Evolutionary conservation across 2,329 filamentous ascomycete genomes (phyloP), one percentile per base, ranked within the genome.

Genomic region (Penicillium sp.): DNA sequence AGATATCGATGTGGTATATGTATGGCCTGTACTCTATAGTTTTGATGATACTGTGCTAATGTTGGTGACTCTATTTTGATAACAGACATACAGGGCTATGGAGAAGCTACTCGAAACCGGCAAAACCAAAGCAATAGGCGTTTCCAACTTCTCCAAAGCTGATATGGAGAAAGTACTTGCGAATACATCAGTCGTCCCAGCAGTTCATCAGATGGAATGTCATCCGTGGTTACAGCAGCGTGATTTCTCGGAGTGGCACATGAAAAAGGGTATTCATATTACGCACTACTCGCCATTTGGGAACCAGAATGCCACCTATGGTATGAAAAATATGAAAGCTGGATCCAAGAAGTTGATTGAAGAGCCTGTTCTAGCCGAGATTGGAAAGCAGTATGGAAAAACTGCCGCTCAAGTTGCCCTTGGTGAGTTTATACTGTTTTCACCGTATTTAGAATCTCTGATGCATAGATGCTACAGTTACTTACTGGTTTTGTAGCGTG

Each of bases 231-330:
- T 84, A 14, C 79, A 80, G 58, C 81, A 84, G 60, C 66, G 66
- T 5, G 64, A 64, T 2, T 83, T 83, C 54, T 67, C 69, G n/a
- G 72, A 77, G 8, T 84, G 75, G 72, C 78, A 82, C 65, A 76
- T 76, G 51, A 60, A 69, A 12, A 77, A 80, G 50, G 76, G 76
- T 29, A 83, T 83, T 57, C 81, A 82, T 63, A 64, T 83, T 55
- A 82, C 78, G 4, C 79, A 82, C 52, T 83, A 83, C 67, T 81
- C 78, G 31, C 79, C 81, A 0, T 80, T 83, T 33, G 82, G 81
- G 26, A 83, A 83, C 65, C 74, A 78, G 67, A 83, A 84, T 61
- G 68, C 75, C 51, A 69, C 80, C 25, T 83, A 83, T 65, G 67
- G 66, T 35, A 69, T 67, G 8, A 29, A 12, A 29, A 76, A n/a